Percentiles rank a stretch among this genome's conserved stretches.
Evolutionary conservation across 169 alveolate species (phyloP).

Genomic region (Theileria orientalis): DNA sequence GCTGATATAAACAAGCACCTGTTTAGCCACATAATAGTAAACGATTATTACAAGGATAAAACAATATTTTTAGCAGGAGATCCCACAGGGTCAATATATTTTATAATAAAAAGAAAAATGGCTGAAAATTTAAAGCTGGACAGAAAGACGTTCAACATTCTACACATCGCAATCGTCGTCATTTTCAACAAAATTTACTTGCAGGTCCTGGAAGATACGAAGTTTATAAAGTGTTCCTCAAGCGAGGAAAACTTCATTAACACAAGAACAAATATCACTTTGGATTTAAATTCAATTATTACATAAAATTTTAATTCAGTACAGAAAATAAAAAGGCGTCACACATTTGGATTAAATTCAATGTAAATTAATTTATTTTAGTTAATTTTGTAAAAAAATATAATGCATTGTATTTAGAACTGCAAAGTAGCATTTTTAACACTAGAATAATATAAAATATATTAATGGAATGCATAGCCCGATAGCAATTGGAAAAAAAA

Average conservation of each 20-base stretch:
- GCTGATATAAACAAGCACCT: not conserved
- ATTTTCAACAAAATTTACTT: conserved; percentile 17
- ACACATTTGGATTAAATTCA: no score
- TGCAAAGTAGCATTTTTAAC: no score
- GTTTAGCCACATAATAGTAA: not conserved
- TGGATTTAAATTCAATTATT: no score
- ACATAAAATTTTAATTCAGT: no score
- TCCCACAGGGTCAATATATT: conserved; percentile 48
- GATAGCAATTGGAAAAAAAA: no score
- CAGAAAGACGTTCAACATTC: conserved; percentile 26
- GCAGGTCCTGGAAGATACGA: conserved; percentile 25
- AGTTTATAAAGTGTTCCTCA: conserved; percentile 6
- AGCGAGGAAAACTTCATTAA: not conserved
- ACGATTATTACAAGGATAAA: not conserved
- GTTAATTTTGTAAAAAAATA: no score
- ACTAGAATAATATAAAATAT: no score
- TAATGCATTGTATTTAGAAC: no score
- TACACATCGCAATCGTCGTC: conserved; percentile 22
- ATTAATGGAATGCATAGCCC: no score
- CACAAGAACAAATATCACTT: no score
- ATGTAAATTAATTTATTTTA: no score
- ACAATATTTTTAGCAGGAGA: conserved; percentile 47
- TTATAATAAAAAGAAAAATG: not conserved
- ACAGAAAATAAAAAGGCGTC: no score
- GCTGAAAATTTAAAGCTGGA: not conserved